Evolutionary conservation across 78 protist genomes (phyloP).

Genomic region (Tieghemostelium lacteum): DNA sequence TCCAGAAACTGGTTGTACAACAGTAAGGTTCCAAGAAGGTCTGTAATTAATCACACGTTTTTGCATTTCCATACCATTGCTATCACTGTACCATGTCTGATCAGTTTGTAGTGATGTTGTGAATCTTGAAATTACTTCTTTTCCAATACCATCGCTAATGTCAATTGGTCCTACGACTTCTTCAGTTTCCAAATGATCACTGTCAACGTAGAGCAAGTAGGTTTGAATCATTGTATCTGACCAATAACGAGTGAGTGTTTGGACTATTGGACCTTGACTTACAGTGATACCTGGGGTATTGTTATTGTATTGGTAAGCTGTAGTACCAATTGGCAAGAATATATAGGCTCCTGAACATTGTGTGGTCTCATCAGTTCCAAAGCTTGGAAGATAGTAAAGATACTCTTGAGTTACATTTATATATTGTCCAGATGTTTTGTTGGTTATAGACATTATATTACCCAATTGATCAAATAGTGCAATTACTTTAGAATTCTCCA

Average conservation of each 20-base stretch:
- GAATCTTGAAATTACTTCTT: conserved; percentile 83
- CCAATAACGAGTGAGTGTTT: conserved; percentile 24
- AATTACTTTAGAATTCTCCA: conserved; percentile 29
- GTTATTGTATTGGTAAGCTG: background rate
- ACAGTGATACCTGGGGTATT: background rate
- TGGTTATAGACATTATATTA: conserved; percentile 14
- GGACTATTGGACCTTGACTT: background rate
- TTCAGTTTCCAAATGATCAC: conserved; percentile 41
- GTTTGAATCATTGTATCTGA: conserved; percentile 24
- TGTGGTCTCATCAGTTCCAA: conserved; percentile 16
- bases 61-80: conserved; percentile 92
- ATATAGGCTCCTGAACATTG: conserved; percentile 93
- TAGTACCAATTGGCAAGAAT: conserved; percentile 82
- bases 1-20: conserved; percentile 86
- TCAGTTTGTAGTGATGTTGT: conserved; percentile 46
- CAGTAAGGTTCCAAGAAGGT: conserved; percentile 71
- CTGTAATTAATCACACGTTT: conserved; percentile 77
- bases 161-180: conserved; percentile 86
- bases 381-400: conserved; percentile 43
- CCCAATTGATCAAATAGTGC: conserved; percentile 63
- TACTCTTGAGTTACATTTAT: conserved; percentile 48
- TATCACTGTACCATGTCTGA: conserved; percentile 84
- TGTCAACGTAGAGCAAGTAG: conserved; percentile 48
- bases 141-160: conserved; percentile 77
- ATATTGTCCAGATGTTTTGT: background rate